These are phyloP conservation scores for Paramecium pentaurelia DNA, from an alignment of 73 alveolate genomes.

Conservation along the genomic window DNA sequence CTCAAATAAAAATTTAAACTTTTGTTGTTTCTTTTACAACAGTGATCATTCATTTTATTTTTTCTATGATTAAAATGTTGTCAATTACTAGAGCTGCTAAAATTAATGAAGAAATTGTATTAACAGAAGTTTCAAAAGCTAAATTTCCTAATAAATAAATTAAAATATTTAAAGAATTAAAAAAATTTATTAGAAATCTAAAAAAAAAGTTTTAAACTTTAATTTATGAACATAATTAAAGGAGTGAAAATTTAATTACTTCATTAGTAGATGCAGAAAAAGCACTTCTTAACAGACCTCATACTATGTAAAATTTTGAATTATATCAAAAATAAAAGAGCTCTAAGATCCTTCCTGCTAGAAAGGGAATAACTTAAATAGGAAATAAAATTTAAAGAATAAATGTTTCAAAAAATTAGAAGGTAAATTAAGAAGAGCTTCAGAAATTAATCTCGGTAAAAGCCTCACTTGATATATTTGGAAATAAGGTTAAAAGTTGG, in stretches of 20 bases:
- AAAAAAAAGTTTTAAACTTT: background rate
- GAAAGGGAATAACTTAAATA: conserved; percentile 12
- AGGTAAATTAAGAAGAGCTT: background rate
- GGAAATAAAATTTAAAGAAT: background rate
- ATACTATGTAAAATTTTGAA: background rate
- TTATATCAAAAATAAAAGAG: background rate
- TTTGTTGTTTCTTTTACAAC: background rate
- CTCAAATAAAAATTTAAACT: background rate
- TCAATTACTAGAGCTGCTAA: conserved; percentile 3
- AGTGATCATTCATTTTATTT: background rate
- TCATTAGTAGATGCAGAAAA: background rate
- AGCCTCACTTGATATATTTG: background rate
- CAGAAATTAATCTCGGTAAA: background rate
- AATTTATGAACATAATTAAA: background rate
- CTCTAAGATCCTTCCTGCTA: background rate
- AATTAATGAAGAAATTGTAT: conserved; percentile 18
- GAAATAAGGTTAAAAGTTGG: background rate
- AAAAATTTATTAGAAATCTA: background rate
- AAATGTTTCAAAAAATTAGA: background rate
- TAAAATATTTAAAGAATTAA: background rate
- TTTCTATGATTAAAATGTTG: conserved; percentile 15
- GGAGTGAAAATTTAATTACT: background rate
- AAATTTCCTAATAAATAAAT: background rate
- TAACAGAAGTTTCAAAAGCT: background rate
- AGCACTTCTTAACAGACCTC: conserved; percentile 10